These are phyloP conservation scores for Botrytis squamosa DNA, from an alignment of 2,329 filamentous ascomycete genomes.

Conservation along the genomic window DNA sequence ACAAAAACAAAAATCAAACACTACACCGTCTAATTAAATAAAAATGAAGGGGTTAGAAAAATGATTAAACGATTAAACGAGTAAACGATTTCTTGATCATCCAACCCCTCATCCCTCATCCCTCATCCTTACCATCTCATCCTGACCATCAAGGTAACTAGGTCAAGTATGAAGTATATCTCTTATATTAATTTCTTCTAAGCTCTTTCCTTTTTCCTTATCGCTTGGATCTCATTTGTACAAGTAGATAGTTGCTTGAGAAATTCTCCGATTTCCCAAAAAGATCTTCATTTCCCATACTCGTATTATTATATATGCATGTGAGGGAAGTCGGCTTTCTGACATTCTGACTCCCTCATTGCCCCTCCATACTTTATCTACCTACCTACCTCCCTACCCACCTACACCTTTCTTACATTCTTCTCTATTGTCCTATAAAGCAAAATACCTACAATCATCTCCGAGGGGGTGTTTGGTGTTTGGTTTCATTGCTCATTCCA, in stretches of 20 bases:
- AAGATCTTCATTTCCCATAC: neutral
- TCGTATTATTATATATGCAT: neutral
- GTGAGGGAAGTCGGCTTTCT: neutral
- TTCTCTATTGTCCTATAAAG: neutral
- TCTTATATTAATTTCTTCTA: neutral
- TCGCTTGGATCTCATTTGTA: neutral
- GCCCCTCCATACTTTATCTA: neutral
- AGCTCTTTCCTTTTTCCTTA: constrained; percentile 12
- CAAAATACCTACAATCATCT: neutral
- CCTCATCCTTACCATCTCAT: neutral
- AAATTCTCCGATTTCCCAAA: neutral
- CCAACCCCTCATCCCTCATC: neutral
- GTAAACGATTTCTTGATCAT: neutral
- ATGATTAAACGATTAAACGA: neutral
- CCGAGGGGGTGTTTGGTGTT: neutral
- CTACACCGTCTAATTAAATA: neutral
- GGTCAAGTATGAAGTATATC: neutral
- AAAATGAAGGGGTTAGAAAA: constrained; percentile 1
- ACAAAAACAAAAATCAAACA: neutral
- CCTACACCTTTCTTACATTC: neutral
- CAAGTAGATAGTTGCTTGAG: neutral
- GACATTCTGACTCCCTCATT: neutral
- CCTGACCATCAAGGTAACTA: neutral
- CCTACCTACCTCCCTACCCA: neutral
- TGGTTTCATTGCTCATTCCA: neutral